Conservation (phyloP, 495 filamentous ascomycete species). For the Bathelium albidoporum region DNA sequence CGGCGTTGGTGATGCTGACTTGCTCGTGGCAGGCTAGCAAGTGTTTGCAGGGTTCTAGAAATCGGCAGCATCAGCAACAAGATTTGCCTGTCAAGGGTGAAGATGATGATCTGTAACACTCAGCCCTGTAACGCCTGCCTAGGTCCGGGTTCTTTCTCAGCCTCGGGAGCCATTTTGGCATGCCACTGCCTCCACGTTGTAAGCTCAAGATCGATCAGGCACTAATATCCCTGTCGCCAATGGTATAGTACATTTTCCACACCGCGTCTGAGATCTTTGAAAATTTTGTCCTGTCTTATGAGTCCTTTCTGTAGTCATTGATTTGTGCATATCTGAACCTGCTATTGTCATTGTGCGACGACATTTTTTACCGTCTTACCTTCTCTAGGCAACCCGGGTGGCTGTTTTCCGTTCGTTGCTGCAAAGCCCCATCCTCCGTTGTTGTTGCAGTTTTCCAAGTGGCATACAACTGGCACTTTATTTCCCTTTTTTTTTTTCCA, state of each 20-base stretch:
- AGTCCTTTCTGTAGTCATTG: not conserved
- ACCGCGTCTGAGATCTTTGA: not conserved
- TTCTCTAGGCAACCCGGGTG: not conserved
- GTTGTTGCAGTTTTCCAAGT: not conserved
- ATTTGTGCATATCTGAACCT: not conserved
- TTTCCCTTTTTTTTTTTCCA: not conserved
- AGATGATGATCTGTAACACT: not conserved
- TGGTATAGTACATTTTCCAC: not conserved
- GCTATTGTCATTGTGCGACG: not conserved
- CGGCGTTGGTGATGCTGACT: not conserved
- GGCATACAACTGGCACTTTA: not conserved
- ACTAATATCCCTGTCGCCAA: not conserved
- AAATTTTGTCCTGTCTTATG: not conserved
- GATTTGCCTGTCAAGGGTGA: no score
- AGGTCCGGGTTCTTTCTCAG: not conserved
- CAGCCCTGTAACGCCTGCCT: not conserved
- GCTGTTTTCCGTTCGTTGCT: not conserved
- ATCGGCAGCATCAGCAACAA: no score
- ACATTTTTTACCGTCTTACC: not conserved
- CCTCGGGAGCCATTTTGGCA: not conserved
- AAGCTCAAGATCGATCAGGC: not conserved
- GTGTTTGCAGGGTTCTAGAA: no score
- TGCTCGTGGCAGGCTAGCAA: not conserved
- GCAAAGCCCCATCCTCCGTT: not conserved
- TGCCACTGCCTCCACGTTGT: not conserved